Conservation (phyloP, 768 basidiomycete genomes). For the Piloderma croceum region DNA sequence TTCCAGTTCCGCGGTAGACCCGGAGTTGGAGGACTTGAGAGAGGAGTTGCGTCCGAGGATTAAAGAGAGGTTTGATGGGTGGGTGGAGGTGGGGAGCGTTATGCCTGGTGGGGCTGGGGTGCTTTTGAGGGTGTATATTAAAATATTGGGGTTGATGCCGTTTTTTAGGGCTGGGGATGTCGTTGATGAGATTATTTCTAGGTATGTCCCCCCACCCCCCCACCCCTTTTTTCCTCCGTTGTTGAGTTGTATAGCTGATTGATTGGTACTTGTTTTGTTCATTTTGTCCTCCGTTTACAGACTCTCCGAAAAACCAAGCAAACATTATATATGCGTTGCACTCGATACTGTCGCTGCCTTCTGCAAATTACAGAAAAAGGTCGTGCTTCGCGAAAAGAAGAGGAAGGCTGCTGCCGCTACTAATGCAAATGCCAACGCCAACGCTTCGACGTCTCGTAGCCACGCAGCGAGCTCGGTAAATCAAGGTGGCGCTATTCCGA, state of each 20-base stretch:
- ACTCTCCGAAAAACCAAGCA: constrained; percentile 49
- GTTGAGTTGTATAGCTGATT: neutral
- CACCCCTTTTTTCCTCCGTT: neutral
- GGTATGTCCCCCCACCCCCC: constrained; percentile 32
- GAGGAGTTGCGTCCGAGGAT: constrained; percentile 58
- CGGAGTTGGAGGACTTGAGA: constrained; percentile 53
- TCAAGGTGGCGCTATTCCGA: neutral
- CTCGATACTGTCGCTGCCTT: constrained; percentile 44
- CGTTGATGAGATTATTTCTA: constrained; percentile 48
- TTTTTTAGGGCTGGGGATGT: constrained; percentile 47
- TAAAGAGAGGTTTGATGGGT: constrained; percentile 53
- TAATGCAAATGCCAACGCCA: constrained; percentile 11
- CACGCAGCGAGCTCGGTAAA: constrained; percentile 1
- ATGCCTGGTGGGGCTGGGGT: constrained; percentile 36
- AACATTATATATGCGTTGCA: constrained; percentile 46
- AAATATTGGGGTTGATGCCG: constrained; percentile 50
- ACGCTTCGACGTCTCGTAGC: neutral
- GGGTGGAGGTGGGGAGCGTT: constrained; percentile 37
- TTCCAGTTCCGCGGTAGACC: too few relatives aligned
- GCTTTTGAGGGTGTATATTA: constrained; percentile 37
- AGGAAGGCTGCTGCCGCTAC: constrained; percentile 9
- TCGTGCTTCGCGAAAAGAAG: constrained; percentile 22
- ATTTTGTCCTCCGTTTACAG: constrained; percentile 25
- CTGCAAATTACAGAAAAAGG: constrained; percentile 45
- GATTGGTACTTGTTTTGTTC: neutral